These are phyloP conservation scores for Lunasporangiospora selenospora DNA, from an alignment of 192 early-diverging fungal species.

Conservation along the genomic window DNA sequence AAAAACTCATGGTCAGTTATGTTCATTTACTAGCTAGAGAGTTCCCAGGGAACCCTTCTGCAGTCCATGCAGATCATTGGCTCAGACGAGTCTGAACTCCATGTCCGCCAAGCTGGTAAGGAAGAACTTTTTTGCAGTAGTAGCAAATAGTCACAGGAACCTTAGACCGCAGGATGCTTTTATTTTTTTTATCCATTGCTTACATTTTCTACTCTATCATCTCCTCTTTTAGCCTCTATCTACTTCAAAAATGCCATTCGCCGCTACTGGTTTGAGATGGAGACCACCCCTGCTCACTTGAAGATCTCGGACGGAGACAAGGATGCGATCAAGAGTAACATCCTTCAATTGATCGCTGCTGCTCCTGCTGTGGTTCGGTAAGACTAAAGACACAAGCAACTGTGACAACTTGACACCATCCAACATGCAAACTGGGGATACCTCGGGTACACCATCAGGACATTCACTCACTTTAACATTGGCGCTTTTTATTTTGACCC, in stretches of 20 bases:
- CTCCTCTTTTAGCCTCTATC: slow-evolving; percentile 28
- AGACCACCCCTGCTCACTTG: slow-evolving; percentile 31
- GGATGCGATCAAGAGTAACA: slow-evolving; percentile 38
- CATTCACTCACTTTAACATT: too few relatives aligned
- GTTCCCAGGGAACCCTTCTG: slow-evolving; percentile 35
- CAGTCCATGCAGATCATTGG: slow-evolving; percentile 60
- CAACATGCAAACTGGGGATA: too few relatives aligned
- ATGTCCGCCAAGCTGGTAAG: slow-evolving; percentile 65
- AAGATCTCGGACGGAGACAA: slow-evolving; percentile 43
- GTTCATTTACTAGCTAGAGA: slow-evolving; percentile 40
- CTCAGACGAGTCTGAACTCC: slow-evolving; percentile 59
- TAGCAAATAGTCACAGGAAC: too few relatives aligned
- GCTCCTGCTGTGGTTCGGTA: slow-evolving; percentile 42
- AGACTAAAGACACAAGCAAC: neutral
- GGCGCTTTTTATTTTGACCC: too few relatives aligned
- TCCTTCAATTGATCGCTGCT: slow-evolving; percentile 39
- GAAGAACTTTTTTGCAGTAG: neutral
- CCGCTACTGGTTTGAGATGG: slow-evolving; percentile 46
- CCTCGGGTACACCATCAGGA: too few relatives aligned
- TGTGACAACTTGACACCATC: neutral
- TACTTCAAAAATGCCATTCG: slow-evolving; percentile 49
- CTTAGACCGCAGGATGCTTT: too few relatives aligned
- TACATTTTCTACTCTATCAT: neutral
- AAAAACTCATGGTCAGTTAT: too few relatives aligned
- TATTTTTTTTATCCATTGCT: too few relatives aligned